These are phyloP conservation scores for Jimgerdemannia flammicorona DNA, from an alignment of 192 early-diverging fungal species.

Conservation along the genomic window DNA sequence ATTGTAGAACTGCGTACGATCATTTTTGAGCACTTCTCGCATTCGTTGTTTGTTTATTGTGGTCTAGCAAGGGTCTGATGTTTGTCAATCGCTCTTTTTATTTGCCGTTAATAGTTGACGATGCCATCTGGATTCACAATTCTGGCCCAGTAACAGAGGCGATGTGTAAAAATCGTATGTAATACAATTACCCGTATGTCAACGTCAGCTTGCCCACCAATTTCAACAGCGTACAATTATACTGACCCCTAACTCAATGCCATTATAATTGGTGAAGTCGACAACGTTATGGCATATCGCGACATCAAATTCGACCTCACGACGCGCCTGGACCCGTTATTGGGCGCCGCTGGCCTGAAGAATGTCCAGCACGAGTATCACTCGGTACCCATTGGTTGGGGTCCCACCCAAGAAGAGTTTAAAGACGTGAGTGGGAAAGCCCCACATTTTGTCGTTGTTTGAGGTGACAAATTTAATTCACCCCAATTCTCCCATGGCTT, in stretches of 20 bases:
- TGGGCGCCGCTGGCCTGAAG: not conserved
- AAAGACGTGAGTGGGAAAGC: not conserved
- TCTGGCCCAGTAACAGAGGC: not conserved
- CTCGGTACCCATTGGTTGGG: not conserved
- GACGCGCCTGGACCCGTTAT: not conserved
- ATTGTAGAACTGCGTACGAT: conserved; percentile 9
- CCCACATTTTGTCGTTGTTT: too few species aligned
- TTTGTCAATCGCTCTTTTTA: not conserved
- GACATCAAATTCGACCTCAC: not conserved
- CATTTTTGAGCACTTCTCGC: too few species aligned
- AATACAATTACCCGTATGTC: not conserved
- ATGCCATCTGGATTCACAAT: not conserved
- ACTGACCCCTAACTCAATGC: not conserved
- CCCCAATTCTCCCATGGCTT: too few species aligned
- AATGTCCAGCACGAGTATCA: not conserved
- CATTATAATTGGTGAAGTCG: not conserved
- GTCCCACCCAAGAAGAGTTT: not conserved
- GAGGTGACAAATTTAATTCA: too few species aligned
- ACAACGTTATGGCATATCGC: not conserved
- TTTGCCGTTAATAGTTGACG: not conserved
- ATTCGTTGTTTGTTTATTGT: too few species aligned
- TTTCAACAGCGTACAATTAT: too few species aligned
- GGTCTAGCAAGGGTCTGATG: too few species aligned
- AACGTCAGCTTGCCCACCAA: too few species aligned
- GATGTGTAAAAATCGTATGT: not conserved